Evolutionary conservation across 202 grass and related monocot genomes (phyloP), one percentile per base, ranked within the genome.

Genomic region (Carex sylvatica): DNA sequence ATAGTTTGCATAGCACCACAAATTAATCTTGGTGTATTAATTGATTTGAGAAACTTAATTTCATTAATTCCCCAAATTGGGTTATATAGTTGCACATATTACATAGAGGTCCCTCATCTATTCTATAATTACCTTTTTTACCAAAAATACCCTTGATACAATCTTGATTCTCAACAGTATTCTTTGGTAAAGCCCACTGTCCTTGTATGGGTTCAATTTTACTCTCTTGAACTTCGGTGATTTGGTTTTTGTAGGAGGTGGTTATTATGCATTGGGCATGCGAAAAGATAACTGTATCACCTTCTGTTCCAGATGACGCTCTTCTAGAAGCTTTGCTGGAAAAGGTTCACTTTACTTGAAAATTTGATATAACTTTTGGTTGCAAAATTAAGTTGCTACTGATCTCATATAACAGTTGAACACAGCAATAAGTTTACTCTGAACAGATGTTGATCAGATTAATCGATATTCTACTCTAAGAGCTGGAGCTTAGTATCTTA

Each of bases 201-300:
- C 51, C 60, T 65, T 24, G 7, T 78, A 26, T 80, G 18, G 61
- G 42, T 80, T 23, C 40, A 65, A 49, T 64, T 65, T 63, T 18
- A 63, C 28, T 46, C 31, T 22, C 20, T 28, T 62, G 20, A 51
- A 63, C 22, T 65, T 8, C 11, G 16, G 35, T 44, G 5, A 65
- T 65, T 65, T 69, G 61, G 9, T 36, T 82, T 83, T 80, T 81
- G 33, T 86, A 98, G 96, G 96, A 98, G 90, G 92, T 98, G 81
- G 96, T 95, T 79, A 90, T 95, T 76, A 98, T 98, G 96, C 92
- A 98, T 86, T 98, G 96, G 96, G 92, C 92, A 82, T 98, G 91
- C 74, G 85, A 92, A 81, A 98, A 98, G 86, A 98, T 98, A 83
- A 91, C 96, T 62, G 91, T 88, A 78, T 98, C 96, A 86, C 22